Evolutionary conservation across 192 early-diverging fungal species (phyloP).

Genomic region (Funneliformis geosporum): DNA sequence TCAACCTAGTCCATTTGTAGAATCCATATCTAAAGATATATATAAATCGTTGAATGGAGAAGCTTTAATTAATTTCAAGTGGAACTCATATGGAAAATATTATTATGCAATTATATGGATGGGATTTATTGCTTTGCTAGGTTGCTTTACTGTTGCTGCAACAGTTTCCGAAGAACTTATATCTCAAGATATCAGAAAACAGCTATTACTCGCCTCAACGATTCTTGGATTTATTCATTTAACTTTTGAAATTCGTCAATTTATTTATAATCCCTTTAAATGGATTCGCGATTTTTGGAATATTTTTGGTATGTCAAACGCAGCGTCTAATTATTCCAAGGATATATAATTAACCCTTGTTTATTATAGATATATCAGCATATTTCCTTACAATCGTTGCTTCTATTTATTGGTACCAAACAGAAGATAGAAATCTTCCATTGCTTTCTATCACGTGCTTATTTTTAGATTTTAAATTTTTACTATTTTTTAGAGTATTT

Average conservation of each 20-base stretch:
- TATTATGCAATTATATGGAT: background rate
- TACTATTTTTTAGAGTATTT: conserved; percentile 2
- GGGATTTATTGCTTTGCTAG: background rate
- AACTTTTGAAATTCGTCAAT: background rate
- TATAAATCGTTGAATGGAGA: conserved; percentile 1
- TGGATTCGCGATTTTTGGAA: background rate
- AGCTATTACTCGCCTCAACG: background rate
- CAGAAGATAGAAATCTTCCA: background rate
- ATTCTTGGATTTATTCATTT: background rate
- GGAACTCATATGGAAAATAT: background rate
- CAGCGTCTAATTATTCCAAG: background rate
- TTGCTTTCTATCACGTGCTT: background rate
- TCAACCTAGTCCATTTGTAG: background rate
- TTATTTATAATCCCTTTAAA: background rate
- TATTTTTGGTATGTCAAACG: background rate
- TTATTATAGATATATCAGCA: background rate
- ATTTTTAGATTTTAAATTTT: conserved; percentile 16
- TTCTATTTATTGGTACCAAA: background rate
- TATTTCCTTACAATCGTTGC: background rate
- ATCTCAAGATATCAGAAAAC: too few species aligned
- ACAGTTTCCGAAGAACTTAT: background rate
- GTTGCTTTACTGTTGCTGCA: background rate
- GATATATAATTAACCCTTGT: too few species aligned
- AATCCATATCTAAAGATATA: background rate
- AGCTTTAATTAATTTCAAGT: background rate